Evolutionary conservation across 257 asterid genomes (phyloP).

Genomic region (Solanum sejunctum): DNA sequence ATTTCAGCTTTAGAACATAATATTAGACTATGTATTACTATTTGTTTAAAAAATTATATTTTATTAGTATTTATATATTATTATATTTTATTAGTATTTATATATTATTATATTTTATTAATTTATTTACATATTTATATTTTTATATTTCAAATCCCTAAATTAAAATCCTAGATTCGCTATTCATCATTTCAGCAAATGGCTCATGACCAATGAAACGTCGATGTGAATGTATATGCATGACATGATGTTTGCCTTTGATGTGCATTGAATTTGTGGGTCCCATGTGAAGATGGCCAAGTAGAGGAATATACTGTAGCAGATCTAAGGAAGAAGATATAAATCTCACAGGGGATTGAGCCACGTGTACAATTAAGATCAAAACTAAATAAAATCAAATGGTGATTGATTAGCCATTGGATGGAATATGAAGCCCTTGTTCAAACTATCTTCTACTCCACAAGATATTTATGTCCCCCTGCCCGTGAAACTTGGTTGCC

Average conservation of each 20-base stretch:
- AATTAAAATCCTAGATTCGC: too few species aligned
- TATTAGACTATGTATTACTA: too few species aligned
- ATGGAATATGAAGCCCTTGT: background rate
- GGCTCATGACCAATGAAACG: background rate
- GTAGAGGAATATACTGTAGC: background rate
- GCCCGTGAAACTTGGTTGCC: background rate
- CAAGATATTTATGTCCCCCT: background rate
- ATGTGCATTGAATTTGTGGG: background rate
- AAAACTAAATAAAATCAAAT: conserved; percentile 10
- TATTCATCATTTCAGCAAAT: background rate
- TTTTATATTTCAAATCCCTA: too few species aligned
- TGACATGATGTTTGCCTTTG: background rate
- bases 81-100: too few species aligned
- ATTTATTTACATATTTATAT: too few species aligned
- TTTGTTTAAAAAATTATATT: too few species aligned
- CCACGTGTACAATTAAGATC: conserved; percentile 24
- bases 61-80: too few species aligned
- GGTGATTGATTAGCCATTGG: conserved; percentile 18
- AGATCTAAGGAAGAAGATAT: conserved; percentile 9
- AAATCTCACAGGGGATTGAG: conserved; percentile 19
- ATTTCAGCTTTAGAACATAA: too few species aligned
- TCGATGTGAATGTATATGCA: background rate
- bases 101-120: too few species aligned
- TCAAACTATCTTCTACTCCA: background rate
- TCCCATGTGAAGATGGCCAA: conserved; percentile 14